A percentile compares a stretch with the other conserved stretches of the same genome.
These are phyloP conservation scores for Coemansia sp. DNA, from an alignment of 192 early-diverging fungal species.

Conservation along the genomic window DNA sequence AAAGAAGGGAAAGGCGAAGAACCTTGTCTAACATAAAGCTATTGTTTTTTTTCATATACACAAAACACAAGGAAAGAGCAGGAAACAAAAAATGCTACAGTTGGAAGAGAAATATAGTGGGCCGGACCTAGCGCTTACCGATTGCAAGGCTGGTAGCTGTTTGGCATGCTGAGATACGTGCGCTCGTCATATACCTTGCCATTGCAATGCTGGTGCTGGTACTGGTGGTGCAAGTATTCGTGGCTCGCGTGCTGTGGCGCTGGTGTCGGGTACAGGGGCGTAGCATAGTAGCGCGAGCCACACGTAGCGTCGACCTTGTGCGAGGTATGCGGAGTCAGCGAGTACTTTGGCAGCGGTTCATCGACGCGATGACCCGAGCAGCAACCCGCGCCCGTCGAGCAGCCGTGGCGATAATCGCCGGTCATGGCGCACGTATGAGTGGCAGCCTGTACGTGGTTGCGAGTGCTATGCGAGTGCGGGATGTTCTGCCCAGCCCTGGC, in stretches of 20 bases:
- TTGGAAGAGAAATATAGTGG: background rate
- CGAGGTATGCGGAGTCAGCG: conserved; percentile 43
- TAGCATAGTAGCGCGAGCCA: conserved; percentile 35
- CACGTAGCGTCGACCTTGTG: conserved; percentile 41
- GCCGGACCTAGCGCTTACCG: conserved; percentile 3
- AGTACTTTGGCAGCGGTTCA: conserved; percentile 50
- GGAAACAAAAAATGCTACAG: background rate
- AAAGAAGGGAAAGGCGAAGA: conserved; percentile 49
- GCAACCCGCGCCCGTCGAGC: background rate
- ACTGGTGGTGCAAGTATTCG: background rate
- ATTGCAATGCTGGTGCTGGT: background rate
- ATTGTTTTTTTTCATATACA: background rate
- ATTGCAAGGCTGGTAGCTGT: conserved; percentile 37
- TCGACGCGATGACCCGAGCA: background rate
- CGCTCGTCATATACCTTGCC: conserved; percentile 20
- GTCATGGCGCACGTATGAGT: conserved; percentile 41
- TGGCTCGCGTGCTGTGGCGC: background rate
- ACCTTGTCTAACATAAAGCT: conserved; percentile 10
- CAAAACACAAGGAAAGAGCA: background rate
- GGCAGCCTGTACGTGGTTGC: conserved; percentile 33
- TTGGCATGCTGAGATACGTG: conserved; percentile 35
- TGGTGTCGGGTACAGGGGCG: conserved; percentile 18
- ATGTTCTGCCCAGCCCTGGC: conserved; percentile 41
- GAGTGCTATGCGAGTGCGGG: conserved; percentile 37
- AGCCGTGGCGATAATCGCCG: conserved; percentile 11